These are phyloP conservation scores for Alternaria brassicae DNA, from an alignment of 2,329 filamentous ascomycete species.

Conservation along the genomic window DNA sequence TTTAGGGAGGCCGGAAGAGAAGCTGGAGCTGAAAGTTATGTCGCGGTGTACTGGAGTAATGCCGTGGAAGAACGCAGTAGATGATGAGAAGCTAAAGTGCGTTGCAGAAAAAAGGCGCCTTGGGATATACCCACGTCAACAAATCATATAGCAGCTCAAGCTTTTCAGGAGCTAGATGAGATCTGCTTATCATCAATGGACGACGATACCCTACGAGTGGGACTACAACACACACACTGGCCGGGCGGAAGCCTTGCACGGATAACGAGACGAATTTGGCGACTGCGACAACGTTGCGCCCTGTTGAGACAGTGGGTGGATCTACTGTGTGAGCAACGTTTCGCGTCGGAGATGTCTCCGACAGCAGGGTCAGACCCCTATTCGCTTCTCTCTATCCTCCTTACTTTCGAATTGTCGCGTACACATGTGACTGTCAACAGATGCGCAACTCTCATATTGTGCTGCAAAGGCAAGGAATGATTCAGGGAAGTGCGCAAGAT, in stretches of 20 bases:
- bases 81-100: background rate
- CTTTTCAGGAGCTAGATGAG: slow-evolving; percentile 7
- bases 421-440: background rate
- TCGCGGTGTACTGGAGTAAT: background rate
- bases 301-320: slow-evolving; percentile 2
- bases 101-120: background rate
- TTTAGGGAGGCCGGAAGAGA: background rate
- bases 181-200: slow-evolving; percentile 10
- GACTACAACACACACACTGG: slow-evolving; percentile 6
- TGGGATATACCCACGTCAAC: background rate
- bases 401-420: background rate
- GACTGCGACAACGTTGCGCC: slow-evolving; percentile 3
- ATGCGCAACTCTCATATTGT: slow-evolving; percentile 3
- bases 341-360: background rate
- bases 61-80: background rate
- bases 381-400: background rate
- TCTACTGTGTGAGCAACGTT: background rate
- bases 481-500: background rate
- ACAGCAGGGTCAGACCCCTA: slow-evolving; percentile 4
- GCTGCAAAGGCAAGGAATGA: background rate
- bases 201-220: slow-evolving; percentile 1
- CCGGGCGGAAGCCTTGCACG: slow-evolving; percentile 11
- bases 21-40: background rate
- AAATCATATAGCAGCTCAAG: slow-evolving; percentile 10
- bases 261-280: slow-evolving; percentile 8